Percentiles rank a stretch among this genome's conserved stretches.
These are phyloP conservation scores for Ascoidea rubescens DNA, from an alignment of 805 yeast genomes.

Conservation along the genomic window DNA sequence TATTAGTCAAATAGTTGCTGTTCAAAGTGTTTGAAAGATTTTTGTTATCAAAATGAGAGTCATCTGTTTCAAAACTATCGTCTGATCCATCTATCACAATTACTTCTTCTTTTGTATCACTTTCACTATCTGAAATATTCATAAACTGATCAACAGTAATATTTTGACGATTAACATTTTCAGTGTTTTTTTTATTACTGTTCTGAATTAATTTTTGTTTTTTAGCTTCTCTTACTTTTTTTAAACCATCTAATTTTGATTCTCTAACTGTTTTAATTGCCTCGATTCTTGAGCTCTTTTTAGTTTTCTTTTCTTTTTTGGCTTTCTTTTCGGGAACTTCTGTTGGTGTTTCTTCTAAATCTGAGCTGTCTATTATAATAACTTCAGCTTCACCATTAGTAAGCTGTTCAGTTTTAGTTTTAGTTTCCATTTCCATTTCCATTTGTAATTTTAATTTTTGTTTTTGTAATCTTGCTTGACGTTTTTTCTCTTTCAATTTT, in stretches of 20 bases:
- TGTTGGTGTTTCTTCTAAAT: too few relatives aligned
- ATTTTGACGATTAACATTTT: background rate
- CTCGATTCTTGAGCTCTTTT: background rate
- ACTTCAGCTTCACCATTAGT: background rate
- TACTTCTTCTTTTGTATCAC: constrained; percentile 2
- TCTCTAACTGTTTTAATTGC: background rate
- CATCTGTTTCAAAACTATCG: too few relatives aligned
- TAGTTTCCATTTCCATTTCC: constrained; percentile 2
- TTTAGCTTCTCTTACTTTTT: background rate
- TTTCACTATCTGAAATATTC: background rate
- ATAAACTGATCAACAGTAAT: background rate
- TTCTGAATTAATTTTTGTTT: background rate
- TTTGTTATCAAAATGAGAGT: too few relatives aligned
- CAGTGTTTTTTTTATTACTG: background rate
- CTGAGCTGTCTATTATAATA: too few relatives aligned
- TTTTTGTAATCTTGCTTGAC: background rate
- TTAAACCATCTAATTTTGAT: background rate
- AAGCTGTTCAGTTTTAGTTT: background rate
- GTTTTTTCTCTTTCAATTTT: constrained; percentile 4
- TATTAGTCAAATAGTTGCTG: too few relatives aligned
- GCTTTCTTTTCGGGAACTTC: background rate
- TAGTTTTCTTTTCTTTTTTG: background rate
- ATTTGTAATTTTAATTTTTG: too few relatives aligned
- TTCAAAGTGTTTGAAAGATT: too few relatives aligned
- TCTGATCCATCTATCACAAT: background rate